A percentile compares a stretch with the other conserved stretches of the same genome.
Evolutionary conservation across 2,329 filamentous ascomycete genomes (phyloP).

Genomic region (Berkeleyomyces rouxiae): DNA sequence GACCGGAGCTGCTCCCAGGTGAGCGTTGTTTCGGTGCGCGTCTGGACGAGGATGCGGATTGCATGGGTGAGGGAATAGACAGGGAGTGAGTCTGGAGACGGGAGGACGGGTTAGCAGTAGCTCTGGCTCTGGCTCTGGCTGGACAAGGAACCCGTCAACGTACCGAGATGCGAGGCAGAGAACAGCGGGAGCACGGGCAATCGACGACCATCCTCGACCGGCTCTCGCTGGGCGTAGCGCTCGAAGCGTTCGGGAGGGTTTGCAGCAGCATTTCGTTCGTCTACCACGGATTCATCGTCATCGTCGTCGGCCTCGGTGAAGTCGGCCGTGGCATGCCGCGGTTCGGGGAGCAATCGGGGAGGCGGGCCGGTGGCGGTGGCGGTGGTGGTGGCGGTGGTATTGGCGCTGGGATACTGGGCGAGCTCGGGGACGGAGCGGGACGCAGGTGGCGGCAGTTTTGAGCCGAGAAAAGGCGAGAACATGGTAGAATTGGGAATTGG

Average conservation of each 20-base stretch:
- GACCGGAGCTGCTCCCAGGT: slow-evolving; percentile 91
- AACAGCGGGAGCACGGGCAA: slow-evolving; percentile 54
- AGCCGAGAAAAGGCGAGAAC: slow-evolving; percentile 8
- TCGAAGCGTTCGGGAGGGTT: slow-evolving; percentile 18
- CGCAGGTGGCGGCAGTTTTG: slow-evolving; percentile 1
- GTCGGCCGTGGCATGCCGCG: slow-evolving; percentile 43
- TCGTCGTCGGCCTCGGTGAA: slow-evolving; percentile 47
- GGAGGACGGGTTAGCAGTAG: slow-evolving; percentile 5
- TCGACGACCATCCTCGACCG: slow-evolving; percentile 14
- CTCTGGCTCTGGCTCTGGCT: neutral
- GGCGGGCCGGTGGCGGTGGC: neutral
- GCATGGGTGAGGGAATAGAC: slow-evolving; percentile 83
- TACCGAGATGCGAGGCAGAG: slow-evolving; percentile 62
- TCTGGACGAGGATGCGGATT: slow-evolving; percentile 67
- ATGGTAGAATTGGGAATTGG: neutral
- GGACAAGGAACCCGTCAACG: slow-evolving; percentile 9
- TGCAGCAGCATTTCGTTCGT: slow-evolving; percentile 21
- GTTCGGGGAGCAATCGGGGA: slow-evolving; percentile 16
- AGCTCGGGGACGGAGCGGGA: slow-evolving; percentile 10
- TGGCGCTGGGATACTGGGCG: slow-evolving; percentile 16
- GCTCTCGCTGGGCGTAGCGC: slow-evolving; percentile 14
- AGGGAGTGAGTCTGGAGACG: slow-evolving; percentile 54
- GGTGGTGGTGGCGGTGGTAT: slow-evolving; percentile 16
- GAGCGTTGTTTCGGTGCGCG: slow-evolving; percentile 78
- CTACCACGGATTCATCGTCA: slow-evolving; percentile 20